Evolutionary conservation across 371 early-diverging fungal species (phyloP), one percentile per base, ranked within the genome.

Genomic region (Rhizopus sp.): DNA sequence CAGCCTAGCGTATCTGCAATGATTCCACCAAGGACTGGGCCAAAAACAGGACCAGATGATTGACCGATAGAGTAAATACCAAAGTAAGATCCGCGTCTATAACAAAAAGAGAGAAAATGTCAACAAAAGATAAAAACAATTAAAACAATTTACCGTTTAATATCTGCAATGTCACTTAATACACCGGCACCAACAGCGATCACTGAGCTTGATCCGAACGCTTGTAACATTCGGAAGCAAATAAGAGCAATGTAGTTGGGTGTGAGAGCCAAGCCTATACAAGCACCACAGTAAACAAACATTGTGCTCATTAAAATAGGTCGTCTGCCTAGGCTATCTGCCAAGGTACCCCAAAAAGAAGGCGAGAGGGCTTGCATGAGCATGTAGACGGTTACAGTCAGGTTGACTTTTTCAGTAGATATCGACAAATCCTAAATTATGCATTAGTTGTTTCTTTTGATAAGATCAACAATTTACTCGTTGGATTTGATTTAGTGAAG

Each of bases 331-430:
- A 66, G 70, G 13, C 61, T 63, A 59, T 88, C 89, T 0, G 88
- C 77, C 7, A 87, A 59, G 5, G 82, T 73, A 9, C 84, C 87
- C 88, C 88, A 88, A n/a, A 87, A 64, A 6, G 72, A 49, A 8
- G 75, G 75, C 6, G 75, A 63, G 3, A 71, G 15, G 8, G 59
- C 75, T 49, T 74, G 75, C 32, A 66, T 57, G 1, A 74, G 42
- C 75, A 74, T 70, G 30, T 71, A 74, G 0, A 59, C 41, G 0
- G 71, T 68, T 4, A 74, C 51, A 1, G 72, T 66, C 1, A 74
- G 39, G 32, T 64, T 74, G 2, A 74, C 23, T 23, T 23, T 23
- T 23, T 23, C 23, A 23, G 23, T 23, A 23, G 23, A 23, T 23
- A 23, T 23, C 23, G 23, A 23, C 23, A 23, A 23, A 23, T 23